A percentile compares a stretch with the other conserved stretches of the same genome.
Evolutionary conservation across 306 rosid species (phyloP).

Genomic region (Cucurbita maxima): DNA sequence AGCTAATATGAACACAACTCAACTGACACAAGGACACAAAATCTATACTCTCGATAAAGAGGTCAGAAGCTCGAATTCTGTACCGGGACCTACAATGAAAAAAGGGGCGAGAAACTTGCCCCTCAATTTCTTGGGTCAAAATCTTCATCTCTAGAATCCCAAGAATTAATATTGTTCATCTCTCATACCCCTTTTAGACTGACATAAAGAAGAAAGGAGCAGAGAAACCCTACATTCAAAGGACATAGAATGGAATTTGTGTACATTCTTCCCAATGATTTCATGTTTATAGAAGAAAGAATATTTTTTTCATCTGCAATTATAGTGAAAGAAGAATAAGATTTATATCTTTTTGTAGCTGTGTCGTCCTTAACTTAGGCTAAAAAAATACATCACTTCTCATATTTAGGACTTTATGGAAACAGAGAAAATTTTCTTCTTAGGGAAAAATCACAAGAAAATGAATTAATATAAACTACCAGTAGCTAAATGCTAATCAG

Average conservation of each 20-base stretch:
- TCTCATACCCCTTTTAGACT: background rate
- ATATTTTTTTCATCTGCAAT: background rate
- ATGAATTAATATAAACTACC: background rate
- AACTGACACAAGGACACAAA: no score
- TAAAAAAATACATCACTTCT: slow-evolving; percentile 7
- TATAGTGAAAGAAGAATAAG: background rate
- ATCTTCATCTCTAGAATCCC: background rate
- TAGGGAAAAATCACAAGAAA: slow-evolving; percentile 1
- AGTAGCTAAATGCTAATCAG: background rate
- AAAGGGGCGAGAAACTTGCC: background rate
- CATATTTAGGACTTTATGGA: background rate
- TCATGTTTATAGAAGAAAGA: background rate
- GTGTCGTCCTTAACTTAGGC: background rate
- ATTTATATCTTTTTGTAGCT: background rate
- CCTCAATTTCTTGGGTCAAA: background rate
- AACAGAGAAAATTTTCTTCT: background rate
- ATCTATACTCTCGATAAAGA: no score
- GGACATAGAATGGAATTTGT: background rate
- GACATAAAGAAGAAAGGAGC: background rate
- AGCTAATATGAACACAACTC: no score
- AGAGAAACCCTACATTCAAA: background rate
- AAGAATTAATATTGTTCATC: background rate
- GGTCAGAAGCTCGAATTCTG: no score
- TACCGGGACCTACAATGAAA: background rate
- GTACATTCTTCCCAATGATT: background rate